Base-by-base conservation (phyloP, 1,139 yeast genomes). In the Scheffersomyces stambukii region DNA sequence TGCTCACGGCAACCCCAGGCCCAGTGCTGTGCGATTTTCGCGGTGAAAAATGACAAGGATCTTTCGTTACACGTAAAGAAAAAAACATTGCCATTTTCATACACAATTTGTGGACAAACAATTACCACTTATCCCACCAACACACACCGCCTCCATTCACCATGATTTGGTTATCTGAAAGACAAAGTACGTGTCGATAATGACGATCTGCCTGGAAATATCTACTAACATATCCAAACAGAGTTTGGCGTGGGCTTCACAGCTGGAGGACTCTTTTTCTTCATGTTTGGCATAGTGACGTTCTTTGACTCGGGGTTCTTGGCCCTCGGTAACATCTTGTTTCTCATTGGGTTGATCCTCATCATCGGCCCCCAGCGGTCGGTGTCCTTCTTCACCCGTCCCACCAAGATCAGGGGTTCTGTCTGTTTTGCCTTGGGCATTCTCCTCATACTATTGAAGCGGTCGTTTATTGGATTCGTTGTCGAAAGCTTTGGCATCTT, bases 161-260 rank as follows among this genome's bases (percentile, higher is more conserved):
- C 15, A 75, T 76, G 77, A 74, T 83, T 60, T 83, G 94, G 94
- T 68, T 83, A 40, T 73, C 86, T 11, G 91, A 82, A 48, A 60
- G 78, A 43, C 94, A 83, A 49, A 81, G 88, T 80, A 68, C 38
- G 84, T 75, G 19, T 16, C 16, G 15, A 15, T 8, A 13, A 7
- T 16, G 22, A 16, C 11, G 11, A 10, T 19, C 23, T 15, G 14
- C 12, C 19, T 9, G 11, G 24, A 13, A 6, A 16, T 20, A 23
- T 24, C 18, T 21, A 24, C 28, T 19, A 16, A 21, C 18, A 16
- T 18, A 15, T 26, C 10, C 17, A 12, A 17, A 6, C 42, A 85
- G 95, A 88, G 57, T 81, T 81, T 48, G 98, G 98, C 17, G 96
- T 86, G 16, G 96, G 88, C 7, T 83, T 89, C 66, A 85, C 96